Evolutionary conservation across 2,329 filamentous ascomycete genomes (phyloP).

Genomic region (Diaporthe longicolla): DNA sequence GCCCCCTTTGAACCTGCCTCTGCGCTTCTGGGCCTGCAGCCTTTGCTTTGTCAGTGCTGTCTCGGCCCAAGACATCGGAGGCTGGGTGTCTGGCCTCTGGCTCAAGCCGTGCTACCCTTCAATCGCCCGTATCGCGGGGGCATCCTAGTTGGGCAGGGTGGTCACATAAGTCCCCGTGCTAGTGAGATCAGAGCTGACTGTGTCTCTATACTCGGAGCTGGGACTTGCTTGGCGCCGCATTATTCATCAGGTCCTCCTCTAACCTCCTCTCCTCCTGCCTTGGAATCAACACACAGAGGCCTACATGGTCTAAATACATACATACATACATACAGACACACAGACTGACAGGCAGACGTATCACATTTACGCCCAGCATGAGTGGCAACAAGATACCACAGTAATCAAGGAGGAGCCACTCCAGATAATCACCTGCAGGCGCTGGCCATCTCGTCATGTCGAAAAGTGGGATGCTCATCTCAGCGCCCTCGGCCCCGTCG

Average conservation of each 20-base stretch:
- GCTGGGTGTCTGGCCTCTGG: slow-evolving; percentile 32
- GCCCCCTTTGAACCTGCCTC: background rate
- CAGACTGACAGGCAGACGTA: background rate
- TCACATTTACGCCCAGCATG: slow-evolving; percentile 12
- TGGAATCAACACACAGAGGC: background rate
- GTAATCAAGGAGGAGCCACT: slow-evolving; percentile 17
- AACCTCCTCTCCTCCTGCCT: background rate
- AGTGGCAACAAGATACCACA: slow-evolving; percentile 14
- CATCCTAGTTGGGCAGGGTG: slow-evolving; percentile 21
- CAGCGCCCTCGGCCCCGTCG: slow-evolving; percentile 21
- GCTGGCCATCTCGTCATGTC: slow-evolving; percentile 30
- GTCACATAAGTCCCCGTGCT: slow-evolving; percentile 30
- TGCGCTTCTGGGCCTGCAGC: background rate
- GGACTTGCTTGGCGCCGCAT: slow-evolving; percentile 9
- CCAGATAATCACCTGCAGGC: slow-evolving; percentile 27
- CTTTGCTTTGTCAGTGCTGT: slow-evolving; percentile 30
- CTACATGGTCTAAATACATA: background rate
- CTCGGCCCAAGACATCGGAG: slow-evolving; percentile 32
- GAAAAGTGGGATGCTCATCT: slow-evolving; percentile 33
- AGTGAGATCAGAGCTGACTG: slow-evolving; percentile 27
- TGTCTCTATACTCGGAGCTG: slow-evolving; percentile 31
- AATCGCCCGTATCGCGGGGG: slow-evolving; percentile 9
- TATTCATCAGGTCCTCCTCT: slow-evolving; percentile 16
- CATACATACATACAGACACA: background rate
- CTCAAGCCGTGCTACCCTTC: slow-evolving; percentile 24